These are phyloP conservation scores for Aureobasidium sp. DNA, from an alignment of 2,329 filamentous ascomycete genomes.

Conservation along the genomic window DNA sequence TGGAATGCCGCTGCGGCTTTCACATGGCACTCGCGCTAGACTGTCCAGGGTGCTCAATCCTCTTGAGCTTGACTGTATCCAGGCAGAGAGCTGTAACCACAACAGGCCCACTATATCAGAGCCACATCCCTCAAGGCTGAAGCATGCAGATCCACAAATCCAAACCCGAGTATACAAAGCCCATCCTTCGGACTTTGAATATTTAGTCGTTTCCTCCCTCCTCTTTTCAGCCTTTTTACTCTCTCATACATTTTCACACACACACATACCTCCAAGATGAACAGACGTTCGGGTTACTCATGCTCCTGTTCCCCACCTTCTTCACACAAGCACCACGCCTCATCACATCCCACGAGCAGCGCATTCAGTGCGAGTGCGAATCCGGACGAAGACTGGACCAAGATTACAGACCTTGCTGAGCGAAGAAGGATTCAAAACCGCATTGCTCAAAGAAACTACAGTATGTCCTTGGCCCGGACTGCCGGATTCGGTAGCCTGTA, in stretches of 20 bases:
- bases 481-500: not conserved
- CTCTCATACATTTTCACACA: no score
- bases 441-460: constrained; percentile 96
- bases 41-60: constrained; percentile 15
- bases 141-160: constrained; percentile 1
- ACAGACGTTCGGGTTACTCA: constrained; percentile 39
- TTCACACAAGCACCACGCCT: constrained; percentile 56
- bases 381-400: constrained; percentile 97
- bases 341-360: constrained; percentile 74
- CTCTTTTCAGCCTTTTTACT: not conserved
- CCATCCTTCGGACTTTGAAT: not conserved
- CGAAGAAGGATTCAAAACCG: constrained; percentile 92
- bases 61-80: constrained; percentile 16
- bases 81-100: constrained; percentile 15
- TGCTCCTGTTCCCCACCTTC: constrained; percentile 36
- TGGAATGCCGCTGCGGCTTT: constrained; percentile 16
- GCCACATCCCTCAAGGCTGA: constrained; percentile 14
- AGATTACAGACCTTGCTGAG: constrained; percentile 95
- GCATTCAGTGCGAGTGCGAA: constrained; percentile 92
- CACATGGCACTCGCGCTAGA: constrained; percentile 17
- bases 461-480: constrained; percentile 48
- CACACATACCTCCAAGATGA: constrained; percentile 31
- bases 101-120: constrained; percentile 16
- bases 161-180: constrained; percentile 1
- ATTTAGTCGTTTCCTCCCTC: not conserved